phyloP scores from a whole-genome alignment of 2,329 filamentous ascomycete genomes.

The Hypoxylon sp. region DNA sequence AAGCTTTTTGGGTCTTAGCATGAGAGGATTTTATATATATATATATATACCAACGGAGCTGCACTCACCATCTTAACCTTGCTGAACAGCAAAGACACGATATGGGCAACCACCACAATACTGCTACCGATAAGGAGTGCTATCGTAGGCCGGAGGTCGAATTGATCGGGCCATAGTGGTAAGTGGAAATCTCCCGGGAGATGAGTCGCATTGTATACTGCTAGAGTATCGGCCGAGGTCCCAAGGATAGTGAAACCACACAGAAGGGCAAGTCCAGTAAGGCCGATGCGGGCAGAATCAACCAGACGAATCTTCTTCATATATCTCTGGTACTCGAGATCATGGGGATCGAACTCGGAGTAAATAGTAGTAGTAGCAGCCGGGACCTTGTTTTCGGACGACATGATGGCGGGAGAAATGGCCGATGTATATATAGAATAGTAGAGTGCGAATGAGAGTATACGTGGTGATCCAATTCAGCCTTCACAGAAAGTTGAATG shows the following conservation, averaged over 20 bases:
- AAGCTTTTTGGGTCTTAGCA: conserved; percentile 55
- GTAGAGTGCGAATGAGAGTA: conserved; percentile 7
- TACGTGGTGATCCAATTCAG: conserved; percentile 33
- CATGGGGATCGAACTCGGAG: conserved; percentile 64
- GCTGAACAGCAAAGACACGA: conserved; percentile 63
- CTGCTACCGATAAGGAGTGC: conserved; percentile 67
- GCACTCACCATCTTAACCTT: conserved; percentile 66
- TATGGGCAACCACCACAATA: conserved; percentile 65
- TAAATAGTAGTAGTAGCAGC: conserved; percentile 65
- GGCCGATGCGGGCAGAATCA: conserved; percentile 62
- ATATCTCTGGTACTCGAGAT: conserved; percentile 59
- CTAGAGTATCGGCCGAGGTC: conserved; percentile 67
- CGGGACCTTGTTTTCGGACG: conserved; percentile 58
- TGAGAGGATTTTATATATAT: not conserved
- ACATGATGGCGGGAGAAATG: conserved; percentile 46
- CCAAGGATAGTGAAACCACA: conserved; percentile 68
- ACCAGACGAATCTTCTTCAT: conserved; percentile 56
- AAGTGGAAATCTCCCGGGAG: conserved; percentile 64
- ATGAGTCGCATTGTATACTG: conserved; percentile 69
- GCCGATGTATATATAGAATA: conserved; percentile 6
- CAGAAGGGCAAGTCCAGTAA: conserved; percentile 66
- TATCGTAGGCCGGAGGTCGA: conserved; percentile 70
- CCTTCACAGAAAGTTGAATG: conserved; percentile 41
- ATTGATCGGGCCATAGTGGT: conserved; percentile 70
- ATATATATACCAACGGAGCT: not conserved